phyloP scores from a whole-genome alignment of 1,139 yeast genomes.

The Kurtzmaniella quercitrusa region DNA sequence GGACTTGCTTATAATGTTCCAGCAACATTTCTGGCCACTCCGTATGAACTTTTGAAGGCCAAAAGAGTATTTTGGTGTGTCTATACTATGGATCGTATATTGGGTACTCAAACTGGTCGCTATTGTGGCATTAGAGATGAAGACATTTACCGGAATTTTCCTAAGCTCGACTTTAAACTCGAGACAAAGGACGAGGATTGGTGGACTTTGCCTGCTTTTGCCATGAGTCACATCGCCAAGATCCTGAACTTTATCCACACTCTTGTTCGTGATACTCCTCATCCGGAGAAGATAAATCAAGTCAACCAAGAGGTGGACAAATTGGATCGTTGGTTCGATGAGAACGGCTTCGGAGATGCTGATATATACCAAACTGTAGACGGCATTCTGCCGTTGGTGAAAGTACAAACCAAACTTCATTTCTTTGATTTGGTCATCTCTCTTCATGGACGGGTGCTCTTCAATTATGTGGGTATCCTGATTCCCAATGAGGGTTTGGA shows the following conservation, averaged over 20 bases:
- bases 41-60: slow-evolving; percentile 49
- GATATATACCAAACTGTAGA: slow-evolving; percentile 17
- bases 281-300: slow-evolving; percentile 23
- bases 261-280: slow-evolving; percentile 10
- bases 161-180: slow-evolving; percentile 25
- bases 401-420: slow-evolving; percentile 37
- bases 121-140: slow-evolving; percentile 36
- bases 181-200: slow-evolving; percentile 45
- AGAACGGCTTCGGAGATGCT: slow-evolving; percentile 32
- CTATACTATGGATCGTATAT: slow-evolving; percentile 50
- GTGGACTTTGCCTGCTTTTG: slow-evolving; percentile 49
- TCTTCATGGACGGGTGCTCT: slow-evolving; percentile 34
- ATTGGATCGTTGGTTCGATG: slow-evolving; percentile 32
- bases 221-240: slow-evolving; percentile 40
- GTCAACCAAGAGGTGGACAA: slow-evolving; percentile 29
- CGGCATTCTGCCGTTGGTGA: slow-evolving; percentile 20
- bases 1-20: slow-evolving; percentile 38
- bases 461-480: slow-evolving; percentile 31
- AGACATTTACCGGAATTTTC: slow-evolving; percentile 31
- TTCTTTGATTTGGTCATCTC: slow-evolving; percentile 37
- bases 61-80: slow-evolving; percentile 56
- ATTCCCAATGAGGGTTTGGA: slow-evolving; percentile 30
- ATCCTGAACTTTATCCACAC: slow-evolving; percentile 35
- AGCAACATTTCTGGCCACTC: slow-evolving; percentile 16
- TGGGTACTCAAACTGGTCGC: slow-evolving; percentile 55